Evolutionary conservation across 805 yeast species (phyloP).

Genomic region (Starmera dryadoides): DNA sequence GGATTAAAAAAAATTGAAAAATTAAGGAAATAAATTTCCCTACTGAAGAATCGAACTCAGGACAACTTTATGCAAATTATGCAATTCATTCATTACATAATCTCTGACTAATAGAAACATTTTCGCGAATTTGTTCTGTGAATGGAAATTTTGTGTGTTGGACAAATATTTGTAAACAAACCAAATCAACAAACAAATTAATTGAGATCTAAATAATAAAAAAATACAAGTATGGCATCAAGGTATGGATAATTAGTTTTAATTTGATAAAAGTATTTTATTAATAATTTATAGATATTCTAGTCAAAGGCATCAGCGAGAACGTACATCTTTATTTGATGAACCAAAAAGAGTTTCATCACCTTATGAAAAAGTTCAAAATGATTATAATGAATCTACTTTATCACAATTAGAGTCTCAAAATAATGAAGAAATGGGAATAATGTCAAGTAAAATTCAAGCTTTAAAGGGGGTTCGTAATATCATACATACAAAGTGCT

Average conservation of each 20-base stretch:
- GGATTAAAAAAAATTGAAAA: too few species aligned
- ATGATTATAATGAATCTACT: slow-evolving; percentile 43
- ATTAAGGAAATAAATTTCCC: too few species aligned
- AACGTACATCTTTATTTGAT: slow-evolving; percentile 17
- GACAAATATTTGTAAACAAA: too few species aligned
- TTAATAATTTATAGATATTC: neutral
- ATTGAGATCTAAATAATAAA: neutral
- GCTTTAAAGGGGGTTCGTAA: slow-evolving; percentile 41
- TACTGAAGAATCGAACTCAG: too few species aligned
- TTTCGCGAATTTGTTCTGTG: too few species aligned
- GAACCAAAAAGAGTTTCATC: slow-evolving; percentile 28
- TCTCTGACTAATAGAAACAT: too few species aligned
- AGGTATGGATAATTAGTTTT: neutral
- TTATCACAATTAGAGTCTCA: slow-evolving; percentile 61
- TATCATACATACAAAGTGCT: neutral
- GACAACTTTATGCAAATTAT: too few species aligned
- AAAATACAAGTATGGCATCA: neutral
- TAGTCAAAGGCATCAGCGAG: slow-evolving; percentile 1
- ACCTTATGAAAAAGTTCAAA: slow-evolving; percentile 30
- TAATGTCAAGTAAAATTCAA: slow-evolving; percentile 46
- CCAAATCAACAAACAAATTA: neutral
- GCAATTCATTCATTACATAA: too few species aligned
- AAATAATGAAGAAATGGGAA: slow-evolving; percentile 49
- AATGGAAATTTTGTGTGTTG: too few species aligned
- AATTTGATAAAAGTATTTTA: neutral